Conservation (phyloP, 805 yeast genomes). For the Lachancea sp. region DNA sequence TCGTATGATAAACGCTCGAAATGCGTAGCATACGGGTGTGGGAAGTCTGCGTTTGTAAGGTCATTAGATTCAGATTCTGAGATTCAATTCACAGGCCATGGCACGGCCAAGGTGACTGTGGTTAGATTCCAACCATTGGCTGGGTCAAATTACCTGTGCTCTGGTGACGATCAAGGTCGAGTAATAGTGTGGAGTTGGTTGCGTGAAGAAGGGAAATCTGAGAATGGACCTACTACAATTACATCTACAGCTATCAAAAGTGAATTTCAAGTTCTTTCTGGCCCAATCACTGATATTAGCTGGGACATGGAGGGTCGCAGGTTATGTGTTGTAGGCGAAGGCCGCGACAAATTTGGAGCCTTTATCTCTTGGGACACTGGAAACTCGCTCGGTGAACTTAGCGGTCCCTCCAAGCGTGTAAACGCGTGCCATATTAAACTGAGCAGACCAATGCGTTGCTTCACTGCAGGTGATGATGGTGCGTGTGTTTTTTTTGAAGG, state of each 20-base stretch:
- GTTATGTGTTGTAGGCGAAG: conserved; percentile 90
- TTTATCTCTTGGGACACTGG: conserved; percentile 93
- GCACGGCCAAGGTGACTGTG: conserved; percentile 59
- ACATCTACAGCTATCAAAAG: conserved; percentile 53
- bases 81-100: conserved; percentile 69
- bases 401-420: conserved; percentile 81
- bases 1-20: conserved; percentile 67
- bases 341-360: conserved; percentile 85
- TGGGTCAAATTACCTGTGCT: conserved; percentile 81
- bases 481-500: conserved; percentile 81
- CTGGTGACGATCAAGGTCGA: conserved; percentile 87
- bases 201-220: conserved; percentile 37
- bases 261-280: conserved; percentile 73
- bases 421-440: conserved; percentile 82
- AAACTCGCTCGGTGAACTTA: conserved; percentile 92
- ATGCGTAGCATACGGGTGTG: conserved; percentile 73
- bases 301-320: conserved; percentile 91
- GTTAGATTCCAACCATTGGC: conserved; percentile 70
- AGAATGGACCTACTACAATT: conserved; percentile 31
- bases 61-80: conserved; percentile 50
- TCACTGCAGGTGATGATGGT: conserved; percentile 85
- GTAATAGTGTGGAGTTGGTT: conserved; percentile 79
- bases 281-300: conserved; percentile 72
- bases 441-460: conserved; percentile 86
- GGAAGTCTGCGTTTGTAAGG: conserved; percentile 71